phyloP scores from a whole-genome alignment of 352 stramenopile genomes.

The Achlya hypogyna region DNA sequence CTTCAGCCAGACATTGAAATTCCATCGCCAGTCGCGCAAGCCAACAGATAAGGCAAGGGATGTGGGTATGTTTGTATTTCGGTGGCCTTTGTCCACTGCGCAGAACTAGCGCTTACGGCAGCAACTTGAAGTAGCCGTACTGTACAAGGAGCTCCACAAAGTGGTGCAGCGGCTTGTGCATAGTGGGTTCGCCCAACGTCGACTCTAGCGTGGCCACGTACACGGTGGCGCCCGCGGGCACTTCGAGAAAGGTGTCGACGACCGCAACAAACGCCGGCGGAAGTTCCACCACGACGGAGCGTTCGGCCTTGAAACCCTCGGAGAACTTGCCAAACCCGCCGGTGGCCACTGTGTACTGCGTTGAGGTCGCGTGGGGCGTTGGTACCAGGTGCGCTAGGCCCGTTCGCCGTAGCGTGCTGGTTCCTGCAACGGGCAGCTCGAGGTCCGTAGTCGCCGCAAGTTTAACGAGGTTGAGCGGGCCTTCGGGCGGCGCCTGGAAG shows the following conservation, averaged over 20 bases:
- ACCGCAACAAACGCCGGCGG: neutral
- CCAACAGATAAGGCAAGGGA: too few species aligned
- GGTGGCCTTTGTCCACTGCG: too few species aligned
- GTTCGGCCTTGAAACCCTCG: conserved; percentile 7
- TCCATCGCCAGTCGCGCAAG: too few species aligned
- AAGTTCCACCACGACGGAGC: neutral
- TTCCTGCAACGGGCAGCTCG: neutral
- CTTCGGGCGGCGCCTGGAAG: neutral
- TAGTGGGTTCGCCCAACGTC: neutral
- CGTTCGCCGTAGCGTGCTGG: neutral
- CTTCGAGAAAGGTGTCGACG: neutral
- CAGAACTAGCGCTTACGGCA: too few species aligned
- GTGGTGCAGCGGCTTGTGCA: neutral
- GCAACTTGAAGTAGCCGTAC: neutral
- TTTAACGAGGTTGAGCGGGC: neutral
- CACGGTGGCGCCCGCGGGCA: neutral
- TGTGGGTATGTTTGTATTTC: too few species aligned
- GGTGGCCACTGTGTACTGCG: neutral
- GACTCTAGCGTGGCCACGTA: neutral
- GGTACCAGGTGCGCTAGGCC: neutral
- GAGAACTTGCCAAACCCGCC: neutral
- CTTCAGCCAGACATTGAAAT: too few species aligned
- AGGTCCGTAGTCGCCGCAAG: neutral
- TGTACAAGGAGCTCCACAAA: conserved; percentile 2
- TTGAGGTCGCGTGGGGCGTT: neutral